These are phyloP conservation scores for Pseudoscleropodium purum DNA, from an alignment of 225 moss, liverwort and hornwort genomes.

Conservation along the genomic window DNA sequence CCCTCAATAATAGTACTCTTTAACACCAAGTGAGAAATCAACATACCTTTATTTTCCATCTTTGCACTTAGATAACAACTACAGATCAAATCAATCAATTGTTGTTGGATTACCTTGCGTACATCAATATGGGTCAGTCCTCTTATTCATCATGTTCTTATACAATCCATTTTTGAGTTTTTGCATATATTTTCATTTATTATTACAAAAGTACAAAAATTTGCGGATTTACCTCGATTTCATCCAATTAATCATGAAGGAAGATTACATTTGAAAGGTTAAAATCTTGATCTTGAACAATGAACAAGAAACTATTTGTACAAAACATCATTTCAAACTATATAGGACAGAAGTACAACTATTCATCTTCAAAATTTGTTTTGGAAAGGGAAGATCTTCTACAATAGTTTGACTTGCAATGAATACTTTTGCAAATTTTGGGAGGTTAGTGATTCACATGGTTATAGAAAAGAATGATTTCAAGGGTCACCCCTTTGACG, in stretches of 20 bases:
- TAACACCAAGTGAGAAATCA: too few species aligned
- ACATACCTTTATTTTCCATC: not conserved
- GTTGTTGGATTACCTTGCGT: not conserved
- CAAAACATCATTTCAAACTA: too few species aligned
- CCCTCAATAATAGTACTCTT: too few species aligned
- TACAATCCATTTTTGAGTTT: not conserved
- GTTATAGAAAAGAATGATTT: too few species aligned
- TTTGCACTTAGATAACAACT: not conserved
- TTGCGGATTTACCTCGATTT: not conserved
- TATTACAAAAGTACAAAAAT: not conserved
- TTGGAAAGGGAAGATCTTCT: too few species aligned
- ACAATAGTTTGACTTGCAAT: too few species aligned
- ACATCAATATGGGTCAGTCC: too few species aligned
- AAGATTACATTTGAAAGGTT: not conserved
- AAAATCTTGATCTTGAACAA: not conserved
- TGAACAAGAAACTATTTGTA: not conserved
- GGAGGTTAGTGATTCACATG: too few species aligned
- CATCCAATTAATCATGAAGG: not conserved
- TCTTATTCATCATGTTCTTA: accelerated
- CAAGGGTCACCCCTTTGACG: too few species aligned
- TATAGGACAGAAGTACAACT: too few species aligned
- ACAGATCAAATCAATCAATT: not conserved
- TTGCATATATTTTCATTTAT: not conserved
- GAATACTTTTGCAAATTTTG: too few species aligned
- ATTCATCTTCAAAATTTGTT: too few species aligned